Conservation (phyloP, 495 filamentous ascomycete genomes). For the Daldinia concentrica region DNA sequence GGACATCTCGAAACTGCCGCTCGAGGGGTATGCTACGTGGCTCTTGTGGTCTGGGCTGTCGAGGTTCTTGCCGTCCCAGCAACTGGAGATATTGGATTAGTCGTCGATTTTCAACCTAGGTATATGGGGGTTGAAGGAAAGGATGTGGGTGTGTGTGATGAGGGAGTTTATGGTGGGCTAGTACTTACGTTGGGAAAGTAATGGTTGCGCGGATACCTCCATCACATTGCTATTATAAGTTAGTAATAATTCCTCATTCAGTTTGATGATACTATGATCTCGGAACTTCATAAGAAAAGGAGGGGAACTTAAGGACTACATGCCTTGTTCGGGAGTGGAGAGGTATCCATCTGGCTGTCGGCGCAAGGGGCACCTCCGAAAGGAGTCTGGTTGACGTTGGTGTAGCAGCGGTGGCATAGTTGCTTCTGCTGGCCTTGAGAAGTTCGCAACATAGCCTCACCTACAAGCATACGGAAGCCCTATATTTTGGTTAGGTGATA, state of each 20-base stretch:
- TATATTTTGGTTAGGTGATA: constrained; percentile 27
- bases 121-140: background rate
- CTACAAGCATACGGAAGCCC: constrained; percentile 57
- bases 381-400: constrained; percentile 51
- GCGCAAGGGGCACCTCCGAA: constrained; percentile 63
- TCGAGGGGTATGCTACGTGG: constrained; percentile 47
- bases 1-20: constrained; percentile 45
- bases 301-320: constrained; percentile 25
- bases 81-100: constrained; percentile 30
- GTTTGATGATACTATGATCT: no score
- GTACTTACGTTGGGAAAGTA: constrained; percentile 56
- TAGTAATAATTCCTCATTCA: background rate
- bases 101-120: constrained; percentile 7
- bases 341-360: constrained; percentile 51
- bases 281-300: no score
- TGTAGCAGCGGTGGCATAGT: constrained; percentile 45
- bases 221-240: constrained; percentile 40
- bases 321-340: constrained; percentile 49
- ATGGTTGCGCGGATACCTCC: constrained; percentile 60
- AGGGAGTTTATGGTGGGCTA: background rate
- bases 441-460: constrained; percentile 43
- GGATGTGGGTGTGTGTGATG: background rate
- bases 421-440: constrained; percentile 42
- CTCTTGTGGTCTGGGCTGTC: constrained; percentile 59
- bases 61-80: constrained; percentile 61